phyloP scores from a whole-genome alignment of 2,329 filamentous ascomycete species.

The Penicillium palitans region DNA sequence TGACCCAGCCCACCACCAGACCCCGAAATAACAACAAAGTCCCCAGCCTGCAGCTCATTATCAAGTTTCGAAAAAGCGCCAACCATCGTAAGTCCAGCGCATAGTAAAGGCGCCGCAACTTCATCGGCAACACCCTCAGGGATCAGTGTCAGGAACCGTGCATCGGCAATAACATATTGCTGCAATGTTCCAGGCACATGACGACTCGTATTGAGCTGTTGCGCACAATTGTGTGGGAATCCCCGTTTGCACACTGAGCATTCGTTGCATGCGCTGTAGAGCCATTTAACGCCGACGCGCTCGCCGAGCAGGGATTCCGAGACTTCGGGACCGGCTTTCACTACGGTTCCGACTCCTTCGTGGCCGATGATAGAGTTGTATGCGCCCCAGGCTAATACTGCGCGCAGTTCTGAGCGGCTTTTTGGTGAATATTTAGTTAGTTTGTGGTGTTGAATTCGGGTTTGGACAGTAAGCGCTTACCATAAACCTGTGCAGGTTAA shows the following conservation, averaged over 20 bases:
- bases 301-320: slow-evolving; percentile 15
- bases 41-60: slow-evolving; percentile 22
- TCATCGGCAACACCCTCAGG: slow-evolving; percentile 19
- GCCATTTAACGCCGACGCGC: slow-evolving; percentile 29
- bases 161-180: slow-evolving; percentile 28
- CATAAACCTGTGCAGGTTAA: slow-evolving; percentile 27
- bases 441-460: not conserved
- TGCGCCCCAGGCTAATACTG: slow-evolving; percentile 21
- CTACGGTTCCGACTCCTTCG: slow-evolving; percentile 27
- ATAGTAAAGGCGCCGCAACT: slow-evolving; percentile 22
- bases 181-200: slow-evolving; percentile 30
- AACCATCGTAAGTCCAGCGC: slow-evolving; percentile 26
- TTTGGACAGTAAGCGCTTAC: slow-evolving; percentile 4
- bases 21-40: slow-evolving; percentile 50
- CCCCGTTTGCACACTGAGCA: slow-evolving; percentile 26
- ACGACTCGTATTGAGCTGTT: slow-evolving; percentile 26
- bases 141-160: slow-evolving; percentile 22
- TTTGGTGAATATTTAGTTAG: not conserved
- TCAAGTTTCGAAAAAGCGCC: slow-evolving; percentile 22
- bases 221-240: slow-evolving; percentile 21
- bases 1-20: slow-evolving; percentile 57
- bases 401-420: slow-evolving; percentile 30
- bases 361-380: slow-evolving; percentile 32
- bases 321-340: slow-evolving; percentile 16
- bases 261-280: slow-evolving; percentile 26